Evolutionary conservation across 805 yeast species (phyloP).

Genomic region (Saturnispora sanitii): DNA sequence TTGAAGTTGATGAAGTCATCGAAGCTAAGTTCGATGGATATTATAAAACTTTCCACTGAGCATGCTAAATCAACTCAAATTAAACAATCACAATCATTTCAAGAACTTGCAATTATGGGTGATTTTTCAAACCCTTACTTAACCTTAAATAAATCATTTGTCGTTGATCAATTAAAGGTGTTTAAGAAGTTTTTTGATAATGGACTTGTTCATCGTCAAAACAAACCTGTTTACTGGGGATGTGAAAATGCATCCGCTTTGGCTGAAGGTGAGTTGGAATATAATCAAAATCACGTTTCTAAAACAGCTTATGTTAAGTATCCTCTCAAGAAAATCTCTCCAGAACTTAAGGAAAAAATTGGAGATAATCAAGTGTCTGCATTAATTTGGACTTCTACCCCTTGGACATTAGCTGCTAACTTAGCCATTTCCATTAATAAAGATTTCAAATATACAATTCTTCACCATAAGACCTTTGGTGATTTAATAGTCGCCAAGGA

Average conservation of each 20-base stretch:
- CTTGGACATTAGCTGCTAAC: conserved; percentile 93
- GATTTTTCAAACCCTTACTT: conserved; percentile 67
- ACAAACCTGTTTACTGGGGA: conserved; percentile 97
- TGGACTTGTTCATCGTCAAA: conserved; percentile 69
- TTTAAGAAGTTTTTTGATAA: conserved; percentile 56
- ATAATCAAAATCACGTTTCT: conserved; percentile 61
- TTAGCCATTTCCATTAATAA: conserved; percentile 68
- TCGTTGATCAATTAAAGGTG: conserved; percentile 60
- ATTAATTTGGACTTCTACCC: conserved; percentile 95
- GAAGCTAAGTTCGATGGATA: conserved; percentile 36
- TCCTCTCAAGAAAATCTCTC: conserved; percentile 32
- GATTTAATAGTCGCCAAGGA: conserved; percentile 47
- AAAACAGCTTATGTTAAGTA: conserved; percentile 61
- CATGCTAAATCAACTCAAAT: conserved; percentile 64
- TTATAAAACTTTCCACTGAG: conserved; percentile 53
- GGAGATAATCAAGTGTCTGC: conserved; percentile 20
- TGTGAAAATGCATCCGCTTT: conserved; percentile 87
- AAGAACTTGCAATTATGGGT: conserved; percentile 69
- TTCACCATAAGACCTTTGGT: conserved; percentile 30
- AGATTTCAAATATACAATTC: conserved; percentile 46
- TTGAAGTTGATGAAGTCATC: conserved; percentile 13
- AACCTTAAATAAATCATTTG: conserved; percentile 66
- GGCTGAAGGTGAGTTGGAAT: conserved; percentile 94
- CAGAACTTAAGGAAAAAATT: conserved; percentile 16
- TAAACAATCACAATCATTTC: conserved; percentile 54